These are phyloP conservation scores for Lichina pygmaea DNA, from an alignment of 495 filamentous ascomycete genomes.

Conservation along the genomic window DNA sequence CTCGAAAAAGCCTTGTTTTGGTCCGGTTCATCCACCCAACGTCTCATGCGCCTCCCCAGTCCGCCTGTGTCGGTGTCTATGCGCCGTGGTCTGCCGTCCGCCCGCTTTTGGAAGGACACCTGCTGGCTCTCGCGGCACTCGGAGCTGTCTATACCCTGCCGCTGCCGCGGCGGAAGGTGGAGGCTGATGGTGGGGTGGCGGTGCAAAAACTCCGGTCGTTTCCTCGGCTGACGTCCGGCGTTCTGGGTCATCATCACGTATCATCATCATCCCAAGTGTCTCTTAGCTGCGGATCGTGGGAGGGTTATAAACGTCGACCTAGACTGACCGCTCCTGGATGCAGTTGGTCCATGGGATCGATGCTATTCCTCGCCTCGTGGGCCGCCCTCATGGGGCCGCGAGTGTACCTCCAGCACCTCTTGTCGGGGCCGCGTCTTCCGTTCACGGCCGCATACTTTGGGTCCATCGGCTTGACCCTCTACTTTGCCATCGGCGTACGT, in stretches of 20 bases:
- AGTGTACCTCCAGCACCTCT: slow-evolving; percentile 56
- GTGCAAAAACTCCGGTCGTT: not conserved
- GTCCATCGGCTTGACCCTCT: slow-evolving; percentile 69
- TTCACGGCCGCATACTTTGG: slow-evolving; percentile 97
- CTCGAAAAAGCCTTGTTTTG: too few species aligned
- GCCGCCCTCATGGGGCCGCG: slow-evolving; percentile 78
- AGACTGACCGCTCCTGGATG: not conserved
- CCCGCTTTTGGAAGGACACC: too few species aligned
- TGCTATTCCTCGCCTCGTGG: slow-evolving; percentile 79
- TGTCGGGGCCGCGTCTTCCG: slow-evolving; percentile 62
- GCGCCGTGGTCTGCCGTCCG: too few species aligned
- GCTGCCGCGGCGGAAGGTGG: not conserved
- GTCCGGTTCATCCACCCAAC: too few species aligned
- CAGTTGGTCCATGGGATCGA: slow-evolving; percentile 86
- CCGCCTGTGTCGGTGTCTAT: too few species aligned
- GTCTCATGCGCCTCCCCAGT: too few species aligned
- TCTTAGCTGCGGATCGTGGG: too few species aligned
- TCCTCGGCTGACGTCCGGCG: not conserved
- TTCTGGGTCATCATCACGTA: too few species aligned
- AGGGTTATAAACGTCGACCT: not conserved
- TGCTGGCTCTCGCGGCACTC: too few species aligned
- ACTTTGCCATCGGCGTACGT: slow-evolving; percentile 79
- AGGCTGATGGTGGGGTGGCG: not conserved
- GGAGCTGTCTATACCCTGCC: not conserved
- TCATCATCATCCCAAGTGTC: too few species aligned